Conservation (phyloP, 768 basidiomycete genomes). For the Pisolithus marmoratus region DNA sequence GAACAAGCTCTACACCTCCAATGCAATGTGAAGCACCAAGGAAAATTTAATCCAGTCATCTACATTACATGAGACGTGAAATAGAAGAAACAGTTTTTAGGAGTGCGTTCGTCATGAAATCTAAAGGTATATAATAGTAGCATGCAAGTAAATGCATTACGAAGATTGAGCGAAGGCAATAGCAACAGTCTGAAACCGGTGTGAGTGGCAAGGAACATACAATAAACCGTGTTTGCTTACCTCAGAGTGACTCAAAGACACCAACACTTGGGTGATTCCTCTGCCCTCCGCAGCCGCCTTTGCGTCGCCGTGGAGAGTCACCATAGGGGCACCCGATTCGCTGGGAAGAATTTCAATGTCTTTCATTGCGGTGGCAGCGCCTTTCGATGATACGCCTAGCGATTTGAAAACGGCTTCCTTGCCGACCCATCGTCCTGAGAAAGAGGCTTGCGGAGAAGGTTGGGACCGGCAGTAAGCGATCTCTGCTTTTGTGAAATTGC, state of each 20-base stretch:
- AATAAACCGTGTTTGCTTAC: constrained; percentile 37
- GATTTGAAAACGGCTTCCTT: constrained; percentile 99
- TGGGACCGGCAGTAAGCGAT: constrained; percentile 82
- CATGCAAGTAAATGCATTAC: constrained; percentile 8
- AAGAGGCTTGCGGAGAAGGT: constrained; percentile 81
- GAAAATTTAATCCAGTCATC: constrained; percentile 13
- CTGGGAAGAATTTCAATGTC: constrained; percentile 93
- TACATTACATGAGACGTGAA: not conserved
- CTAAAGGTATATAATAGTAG: not conserved
- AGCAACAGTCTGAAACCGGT: constrained; percentile 57
- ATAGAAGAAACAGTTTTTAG: not conserved
- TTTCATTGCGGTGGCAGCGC: constrained; percentile 91
- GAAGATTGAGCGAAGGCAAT: constrained; percentile 84
- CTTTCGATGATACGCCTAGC: constrained; percentile 82
- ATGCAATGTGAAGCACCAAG: not conserved
- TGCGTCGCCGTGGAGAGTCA: constrained; percentile 76
- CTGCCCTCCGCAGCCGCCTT: constrained; percentile 63
- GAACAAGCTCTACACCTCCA: constrained; percentile 38
- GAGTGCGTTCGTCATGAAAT: constrained; percentile 3
- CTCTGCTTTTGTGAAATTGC: constrained; percentile 93
- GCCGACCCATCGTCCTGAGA: constrained; percentile 95
- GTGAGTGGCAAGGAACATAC: constrained; percentile 12
- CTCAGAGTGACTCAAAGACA: constrained; percentile 93
- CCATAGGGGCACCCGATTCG: constrained; percentile 71
- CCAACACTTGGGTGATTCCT: constrained; percentile 66